Conservation (phyloP, 208 protist genomes). For the Trichomonas vaginalis region DNA sequence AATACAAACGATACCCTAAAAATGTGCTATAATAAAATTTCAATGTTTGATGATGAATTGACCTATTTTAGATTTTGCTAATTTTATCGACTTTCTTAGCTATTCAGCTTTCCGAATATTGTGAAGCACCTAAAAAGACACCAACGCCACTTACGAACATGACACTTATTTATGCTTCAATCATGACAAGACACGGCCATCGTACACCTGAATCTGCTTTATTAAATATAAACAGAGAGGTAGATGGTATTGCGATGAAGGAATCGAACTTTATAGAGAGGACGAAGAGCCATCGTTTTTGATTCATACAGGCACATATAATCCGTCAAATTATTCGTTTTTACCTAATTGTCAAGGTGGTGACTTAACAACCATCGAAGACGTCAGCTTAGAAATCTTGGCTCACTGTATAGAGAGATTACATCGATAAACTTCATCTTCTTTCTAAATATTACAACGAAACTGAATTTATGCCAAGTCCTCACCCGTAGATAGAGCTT, state of each 20-base stretch:
- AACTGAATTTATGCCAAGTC: not conserved
- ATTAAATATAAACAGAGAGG: not conserved
- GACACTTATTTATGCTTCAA: not conserved
- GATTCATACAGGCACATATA: too few species aligned
- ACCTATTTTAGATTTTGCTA: too few species aligned
- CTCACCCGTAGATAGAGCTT: not conserved
- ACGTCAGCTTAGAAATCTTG: not conserved
- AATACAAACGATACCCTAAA: too few species aligned
- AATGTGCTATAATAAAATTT: too few species aligned
- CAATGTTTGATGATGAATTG: too few species aligned
- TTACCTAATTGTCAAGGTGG: not conserved
- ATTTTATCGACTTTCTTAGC: too few species aligned
- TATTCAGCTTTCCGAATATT: too few species aligned
- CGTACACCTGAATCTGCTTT: not conserved
- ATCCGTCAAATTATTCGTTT: not conserved
- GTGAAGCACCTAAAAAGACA: too few species aligned
- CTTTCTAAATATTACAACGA: not conserved
- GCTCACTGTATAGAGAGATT: not conserved
- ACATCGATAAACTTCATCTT: not conserved
- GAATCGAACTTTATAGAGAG: too few species aligned
- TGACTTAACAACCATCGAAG: not conserved
- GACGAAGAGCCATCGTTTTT: too few species aligned
- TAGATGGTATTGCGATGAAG: not conserved
- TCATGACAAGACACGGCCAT: not conserved
- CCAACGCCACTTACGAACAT: not conserved